These are phyloP conservation scores for Helianthus annuus DNA, from an alignment of 129 eudicot species.

Conservation along the genomic window HanXRQr2.0-SUNRISE NC_035447.2:28894873-28895372, in stretches of 20 bases:
- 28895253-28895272: conserved; percentile 71
- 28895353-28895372: neutral
- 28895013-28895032: conserved; percentile 72
- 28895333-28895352: neutral
- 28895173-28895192: conserved; percentile 92
- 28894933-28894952: conserved; percentile 29
- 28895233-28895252: conserved; percentile 47
- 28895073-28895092: conserved; percentile 95
- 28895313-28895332: neutral
- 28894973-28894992: conserved; percentile 59
- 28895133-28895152: conserved; percentile 29
- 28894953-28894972: conserved; percentile 25
- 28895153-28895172: conserved; percentile 70
- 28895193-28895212: conserved; percentile 53
- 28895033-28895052: conserved; percentile 82
- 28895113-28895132: conserved; percentile 46
- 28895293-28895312: conserved; percentile 49
- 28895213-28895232: conserved; percentile 43
- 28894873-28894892: conserved; percentile 57
- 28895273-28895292: conserved; percentile 68
- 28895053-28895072: conserved; percentile 93
- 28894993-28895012: conserved; percentile 79
- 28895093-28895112: conserved; percentile 72
- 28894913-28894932: conserved; percentile 44
- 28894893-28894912: conserved; percentile 45